Evolutionary conservation across 768 basidiomycete genomes (phyloP).

Genomic region (Kwoniella shandongensis): DNA sequence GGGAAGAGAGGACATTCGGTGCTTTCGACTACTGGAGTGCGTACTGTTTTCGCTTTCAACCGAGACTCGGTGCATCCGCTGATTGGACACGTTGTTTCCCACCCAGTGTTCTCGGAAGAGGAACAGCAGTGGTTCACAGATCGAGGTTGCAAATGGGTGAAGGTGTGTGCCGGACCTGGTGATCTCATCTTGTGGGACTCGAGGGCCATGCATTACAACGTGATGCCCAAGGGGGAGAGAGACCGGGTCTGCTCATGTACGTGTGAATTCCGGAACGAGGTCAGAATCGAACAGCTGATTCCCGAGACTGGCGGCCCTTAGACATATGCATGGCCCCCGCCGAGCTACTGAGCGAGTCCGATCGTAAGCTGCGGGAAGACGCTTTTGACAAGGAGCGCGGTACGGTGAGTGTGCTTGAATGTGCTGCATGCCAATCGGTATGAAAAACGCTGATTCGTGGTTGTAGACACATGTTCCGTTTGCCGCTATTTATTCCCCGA

Average conservation of each 20-base stretch:
- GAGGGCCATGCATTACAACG: constrained; percentile 47
- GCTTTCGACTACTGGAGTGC: constrained; percentile 28
- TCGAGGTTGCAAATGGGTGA: constrained; percentile 51
- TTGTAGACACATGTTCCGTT: neutral
- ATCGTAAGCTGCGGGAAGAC: constrained; percentile 23
- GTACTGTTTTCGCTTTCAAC: too few relatives aligned
- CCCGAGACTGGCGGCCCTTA: too few relatives aligned
- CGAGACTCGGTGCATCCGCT: too few relatives aligned
- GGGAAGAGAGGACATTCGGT: constrained; percentile 17
- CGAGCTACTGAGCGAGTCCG: constrained; percentile 27
- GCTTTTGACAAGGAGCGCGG: constrained; percentile 20
- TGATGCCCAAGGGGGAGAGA: constrained; percentile 32
- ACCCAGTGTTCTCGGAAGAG: constrained; percentile 13
- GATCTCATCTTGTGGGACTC: constrained; percentile 53
- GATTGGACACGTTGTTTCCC: too few relatives aligned
- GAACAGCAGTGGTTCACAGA: constrained; percentile 54
- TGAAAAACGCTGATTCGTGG: too few relatives aligned
- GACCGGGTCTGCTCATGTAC: constrained; percentile 44
- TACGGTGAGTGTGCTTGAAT: too few relatives aligned
- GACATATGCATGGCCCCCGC: constrained; percentile 42
- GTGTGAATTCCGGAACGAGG: too few relatives aligned
- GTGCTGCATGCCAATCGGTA: too few relatives aligned
- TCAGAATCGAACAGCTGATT: too few relatives aligned
- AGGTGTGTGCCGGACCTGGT: constrained; percentile 50
- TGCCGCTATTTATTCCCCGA: neutral